Percentiles rank a stretch among this genome's conserved stretches.
phyloP scores from a whole-genome alignment of 371 early-diverging fungal genomes.

The Apophysomyces elegans region DNA sequence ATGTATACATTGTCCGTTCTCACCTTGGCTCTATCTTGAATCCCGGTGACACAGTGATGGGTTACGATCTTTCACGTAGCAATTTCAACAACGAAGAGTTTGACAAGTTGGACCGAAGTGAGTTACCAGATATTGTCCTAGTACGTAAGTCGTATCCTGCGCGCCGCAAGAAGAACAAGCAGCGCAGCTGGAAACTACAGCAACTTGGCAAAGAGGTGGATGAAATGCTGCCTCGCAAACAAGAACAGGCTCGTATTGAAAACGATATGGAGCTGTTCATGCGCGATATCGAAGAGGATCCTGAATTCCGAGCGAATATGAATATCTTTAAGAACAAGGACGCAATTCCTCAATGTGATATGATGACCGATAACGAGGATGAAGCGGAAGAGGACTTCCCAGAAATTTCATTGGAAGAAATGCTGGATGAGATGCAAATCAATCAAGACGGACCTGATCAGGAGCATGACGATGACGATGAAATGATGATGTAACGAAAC shows the following conservation, averaged over 20 bases:
- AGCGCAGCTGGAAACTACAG: slow-evolving; percentile 92
- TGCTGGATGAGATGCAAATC: slow-evolving; percentile 85
- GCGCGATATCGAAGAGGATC: slow-evolving; percentile 96
- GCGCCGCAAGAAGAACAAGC: slow-evolving; percentile 83
- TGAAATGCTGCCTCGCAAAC: slow-evolving; percentile 76
- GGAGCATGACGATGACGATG: slow-evolving; percentile 44
- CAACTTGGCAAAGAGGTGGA: slow-evolving; percentile 87
- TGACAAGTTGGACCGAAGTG: slow-evolving; percentile 64
- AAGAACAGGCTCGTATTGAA: slow-evolving; percentile 75
- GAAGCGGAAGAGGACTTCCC: slow-evolving; percentile 85
- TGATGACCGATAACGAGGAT: slow-evolving; percentile 53
- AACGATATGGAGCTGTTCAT: slow-evolving; percentile 88
- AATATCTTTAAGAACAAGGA: slow-evolving; percentile 84
- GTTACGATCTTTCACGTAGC: slow-evolving; percentile 86
- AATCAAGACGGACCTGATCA: slow-evolving; percentile 61
- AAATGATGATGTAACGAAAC: slow-evolving; percentile 28
- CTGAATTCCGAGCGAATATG: slow-evolving; percentile 90
- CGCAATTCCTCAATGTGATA: slow-evolving; percentile 53
- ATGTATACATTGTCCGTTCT: slow-evolving; percentile 84
- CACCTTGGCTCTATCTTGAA: slow-evolving; percentile 92
- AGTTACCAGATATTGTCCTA: slow-evolving; percentile 86
- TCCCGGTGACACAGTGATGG: slow-evolving; percentile 91
- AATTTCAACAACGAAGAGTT: slow-evolving; percentile 93
- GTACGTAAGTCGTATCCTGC: slow-evolving; percentile 92
- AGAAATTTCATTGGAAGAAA: slow-evolving; percentile 87